phyloP scores from a whole-genome alignment of 2,329 filamentous ascomycete genomes.

The Conoideocrella luteorostrata region DNA sequence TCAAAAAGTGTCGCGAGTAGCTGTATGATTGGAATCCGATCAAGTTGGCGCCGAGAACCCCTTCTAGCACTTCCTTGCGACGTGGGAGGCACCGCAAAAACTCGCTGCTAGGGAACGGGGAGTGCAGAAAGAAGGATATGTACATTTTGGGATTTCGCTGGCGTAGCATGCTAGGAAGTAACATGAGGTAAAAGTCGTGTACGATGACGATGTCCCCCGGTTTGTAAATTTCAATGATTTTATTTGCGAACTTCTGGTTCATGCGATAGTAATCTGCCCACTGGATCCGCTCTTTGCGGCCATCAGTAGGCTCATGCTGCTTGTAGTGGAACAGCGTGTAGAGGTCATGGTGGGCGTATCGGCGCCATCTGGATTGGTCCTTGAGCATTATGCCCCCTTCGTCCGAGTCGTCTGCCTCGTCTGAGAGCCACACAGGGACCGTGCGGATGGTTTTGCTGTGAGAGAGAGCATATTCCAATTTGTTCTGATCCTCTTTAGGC shows the following conservation, averaged over 20 bases:
- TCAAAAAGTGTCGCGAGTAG: constrained; percentile 90
- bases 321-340: constrained; percentile 96
- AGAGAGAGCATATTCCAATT: constrained; percentile 67
- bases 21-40: constrained; percentile 94
- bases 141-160: constrained; percentile 84
- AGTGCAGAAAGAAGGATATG: constrained; percentile 90
- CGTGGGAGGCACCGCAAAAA: constrained; percentile 84
- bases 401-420: constrained; percentile 60
- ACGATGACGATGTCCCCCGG: constrained; percentile 89
- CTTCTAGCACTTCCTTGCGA: constrained; percentile 84
- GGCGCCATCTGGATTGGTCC: constrained; percentile 80
- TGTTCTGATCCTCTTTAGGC: constrained; percentile 60
- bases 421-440: constrained; percentile 81
- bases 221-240: constrained; percentile 82
- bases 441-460: constrained; percentile 71
- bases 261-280: constrained; percentile 92
- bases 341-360: constrained; percentile 84
- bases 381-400: constrained; percentile 70
- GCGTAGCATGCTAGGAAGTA: constrained; percentile 81
- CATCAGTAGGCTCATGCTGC: constrained; percentile 83
- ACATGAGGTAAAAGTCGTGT: constrained; percentile 89
- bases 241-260: constrained; percentile 87
- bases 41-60: constrained; percentile 84
- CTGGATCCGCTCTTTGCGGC: constrained; percentile 69
- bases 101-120: constrained; percentile 93